Base-by-base conservation (phyloP, 495 filamentous ascomycete species). In the Aspergillus funiculosus region DNA sequence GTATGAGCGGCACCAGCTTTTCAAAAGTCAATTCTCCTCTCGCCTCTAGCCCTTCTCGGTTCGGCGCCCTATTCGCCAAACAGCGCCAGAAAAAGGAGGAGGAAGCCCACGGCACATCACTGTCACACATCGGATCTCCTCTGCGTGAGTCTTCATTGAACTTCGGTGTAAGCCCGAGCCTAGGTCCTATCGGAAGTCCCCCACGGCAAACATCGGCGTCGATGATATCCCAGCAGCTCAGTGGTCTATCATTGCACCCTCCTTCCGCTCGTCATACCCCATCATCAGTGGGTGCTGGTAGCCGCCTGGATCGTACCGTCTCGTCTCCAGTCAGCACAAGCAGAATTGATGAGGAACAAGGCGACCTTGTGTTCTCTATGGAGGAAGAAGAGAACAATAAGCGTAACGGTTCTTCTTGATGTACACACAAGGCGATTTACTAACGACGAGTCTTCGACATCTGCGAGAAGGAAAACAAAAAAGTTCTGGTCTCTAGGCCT, bases 91-190 rank as follows among this genome's bases (percentile, higher is more conserved):
- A 77, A 57, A 84, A 86, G 32, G 85, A 91, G 46, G 86, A 92
- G 29, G 80, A 86, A 50, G 72, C 75, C 30, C 64, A 70, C 24
- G 64, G 63, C 6, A 81, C 82, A 22, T 80, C 77, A 1, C 84
- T 94, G 57, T 85, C 87, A 24, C 89, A 95, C 52, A 84, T 97
- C 39, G 92, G 94, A 17, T 97, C 94, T 28, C 92, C 92, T 18
- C 76, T 98, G 6, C 87, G 92, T 32, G 94, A 95, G 62, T 92
- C 91, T 7, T 77, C 77, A 3, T 64, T 87, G 25, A 66, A 67
- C 47, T 48, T 64, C 2, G 58, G 56, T 13, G 80, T 67, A 38
- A 90, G 81, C 58, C 85, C 87, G 13, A 79, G 81, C 29, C 67
- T 84, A 14, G 78, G 80, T 35, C 71, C 81, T 26, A 71, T 80